Conservation (phyloP, 495 filamentous ascomycete species). For the Podospora pseudopauciseta region DNA sequence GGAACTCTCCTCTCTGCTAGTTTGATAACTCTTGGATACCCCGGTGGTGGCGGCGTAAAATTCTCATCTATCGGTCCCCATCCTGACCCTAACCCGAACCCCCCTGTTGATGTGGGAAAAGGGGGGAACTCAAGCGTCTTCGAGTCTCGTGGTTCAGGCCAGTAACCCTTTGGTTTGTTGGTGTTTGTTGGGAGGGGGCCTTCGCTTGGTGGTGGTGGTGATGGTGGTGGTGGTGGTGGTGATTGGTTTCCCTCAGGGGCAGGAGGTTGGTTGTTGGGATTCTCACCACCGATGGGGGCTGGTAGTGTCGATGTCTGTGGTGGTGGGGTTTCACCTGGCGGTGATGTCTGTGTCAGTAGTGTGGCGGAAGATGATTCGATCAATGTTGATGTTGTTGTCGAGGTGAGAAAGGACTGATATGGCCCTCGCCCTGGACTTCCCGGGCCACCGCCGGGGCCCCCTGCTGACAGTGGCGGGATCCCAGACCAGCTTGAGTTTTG, state of each 20-base stretch:
- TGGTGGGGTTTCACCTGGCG: neutral
- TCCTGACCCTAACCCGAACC: neutral
- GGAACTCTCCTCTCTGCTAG: slow-evolving; percentile 69
- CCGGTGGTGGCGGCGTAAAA: slow-evolving; percentile 18
- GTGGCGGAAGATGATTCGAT: slow-evolving; percentile 5
- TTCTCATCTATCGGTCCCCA: slow-evolving; percentile 18
- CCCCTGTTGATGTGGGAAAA: slow-evolving; percentile 5
- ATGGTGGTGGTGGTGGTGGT: neutral
- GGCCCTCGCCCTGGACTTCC: neutral
- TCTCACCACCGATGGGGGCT: neutral
- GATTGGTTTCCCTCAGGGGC: neutral
- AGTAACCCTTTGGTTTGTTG: slow-evolving; percentile 2
- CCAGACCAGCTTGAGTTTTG: slow-evolving; percentile 46
- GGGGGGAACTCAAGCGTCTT: slow-evolving; percentile 13
- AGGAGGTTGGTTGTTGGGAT: neutral
- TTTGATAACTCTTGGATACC: slow-evolving; percentile 73
- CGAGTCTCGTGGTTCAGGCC: slow-evolving; percentile 7
- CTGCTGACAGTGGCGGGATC: slow-evolving; percentile 11
- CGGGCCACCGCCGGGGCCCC: neutral
- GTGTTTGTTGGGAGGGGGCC: neutral
- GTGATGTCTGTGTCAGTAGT: slow-evolving; percentile 12
- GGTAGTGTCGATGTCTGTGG: neutral
- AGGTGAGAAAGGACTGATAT: neutral
- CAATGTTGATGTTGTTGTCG: neutral
- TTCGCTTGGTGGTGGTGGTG: neutral